Base-by-base conservation (phyloP, 176 grass and related monocot species). In the Rhynchospora pubera region DNA sequence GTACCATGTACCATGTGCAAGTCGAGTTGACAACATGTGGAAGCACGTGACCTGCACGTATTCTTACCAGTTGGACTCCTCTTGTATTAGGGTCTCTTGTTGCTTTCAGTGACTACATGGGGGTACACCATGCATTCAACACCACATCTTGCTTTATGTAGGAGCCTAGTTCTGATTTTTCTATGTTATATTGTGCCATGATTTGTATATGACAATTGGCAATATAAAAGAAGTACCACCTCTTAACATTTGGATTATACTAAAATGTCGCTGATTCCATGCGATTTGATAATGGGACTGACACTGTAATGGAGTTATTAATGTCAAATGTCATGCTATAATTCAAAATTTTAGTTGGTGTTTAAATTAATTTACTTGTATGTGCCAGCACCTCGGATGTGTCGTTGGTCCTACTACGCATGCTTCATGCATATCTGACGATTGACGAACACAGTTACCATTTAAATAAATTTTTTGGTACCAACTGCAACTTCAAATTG, bases 1-100 rank as follows among this genome's bases (percentile, higher is more conserved):
- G 16, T 43, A 46, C 10, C 72, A 55, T 22, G 57, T 80, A 47
- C 78, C 66, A 84, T 80, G 78, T 80, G 78, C 78, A 62, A 32
- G 46, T 47, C 24, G 14, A 26, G 26, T 13, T 65, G 61, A 82
- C 46, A 67, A 52, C 18, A 82, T 45, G 6, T 82, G 79, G 79
- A 82, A 10, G 61, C 79, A 82, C 22, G 43, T 66, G 57, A 59
- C 32, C 9, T 80, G 57, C 78, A 80, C 9, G 32, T 80, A 57
- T 80, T 23, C 39, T 80, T 21, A 62, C 32, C 30, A 62, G 58
- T 62, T 51, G 34, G 6, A 59, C 30, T 79, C 23, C 6, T 80
- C 15, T 61, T 28, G 26, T 28, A 28, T 28, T 53, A 79, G 32
- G 19, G 14, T 59, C 28, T 21, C 18, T 74, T 77, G 72, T 77